Conservation (phyloP, 2,329 filamentous ascomycete genomes). For the Calonectria pseudoreteaudii region DNA sequence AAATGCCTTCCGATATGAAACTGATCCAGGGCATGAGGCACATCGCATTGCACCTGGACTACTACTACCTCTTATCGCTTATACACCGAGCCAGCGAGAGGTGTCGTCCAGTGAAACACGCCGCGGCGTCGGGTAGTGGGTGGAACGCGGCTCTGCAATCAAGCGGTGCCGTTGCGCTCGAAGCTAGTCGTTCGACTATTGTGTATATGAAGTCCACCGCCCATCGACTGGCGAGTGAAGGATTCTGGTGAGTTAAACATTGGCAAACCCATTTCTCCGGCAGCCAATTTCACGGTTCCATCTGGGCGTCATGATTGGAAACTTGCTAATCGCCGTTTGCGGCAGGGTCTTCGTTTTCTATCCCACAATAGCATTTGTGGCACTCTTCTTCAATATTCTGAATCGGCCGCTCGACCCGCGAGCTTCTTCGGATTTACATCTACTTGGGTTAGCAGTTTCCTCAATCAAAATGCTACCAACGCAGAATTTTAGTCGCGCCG, state of each 20-base stretch:
- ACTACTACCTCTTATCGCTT: slow-evolving; percentile 65
- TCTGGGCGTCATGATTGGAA: too few relatives aligned
- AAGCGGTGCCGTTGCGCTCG: slow-evolving; percentile 64
- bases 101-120: slow-evolving; percentile 46
- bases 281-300: neutral
- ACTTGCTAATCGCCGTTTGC: neutral
- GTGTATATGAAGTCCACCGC: slow-evolving; percentile 59
- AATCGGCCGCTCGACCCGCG: slow-evolving; percentile 57
- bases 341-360: slow-evolving; percentile 70
- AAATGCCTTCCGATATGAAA: slow-evolving; percentile 38
- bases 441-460: slow-evolving; percentile 53
- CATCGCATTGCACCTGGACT: slow-evolving; percentile 64
- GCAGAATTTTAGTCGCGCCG: neutral
- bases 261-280: neutral
- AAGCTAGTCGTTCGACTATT: slow-evolving; percentile 67
- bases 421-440: slow-evolving; percentile 58
- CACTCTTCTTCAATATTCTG: slow-evolving; percentile 67
- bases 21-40: slow-evolving; percentile 57
- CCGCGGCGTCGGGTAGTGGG: slow-evolving; percentile 35
- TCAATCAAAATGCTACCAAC: neutral
- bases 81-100: slow-evolving; percentile 68
- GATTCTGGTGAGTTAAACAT: slow-evolving; percentile 59
- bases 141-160: slow-evolving; percentile 61
- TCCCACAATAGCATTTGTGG: slow-evolving; percentile 64
- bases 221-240: slow-evolving; percentile 56